phyloP scores from a whole-genome alignment of 2,329 filamentous ascomycete species.

The Cryphonectria nitschkei region DNA sequence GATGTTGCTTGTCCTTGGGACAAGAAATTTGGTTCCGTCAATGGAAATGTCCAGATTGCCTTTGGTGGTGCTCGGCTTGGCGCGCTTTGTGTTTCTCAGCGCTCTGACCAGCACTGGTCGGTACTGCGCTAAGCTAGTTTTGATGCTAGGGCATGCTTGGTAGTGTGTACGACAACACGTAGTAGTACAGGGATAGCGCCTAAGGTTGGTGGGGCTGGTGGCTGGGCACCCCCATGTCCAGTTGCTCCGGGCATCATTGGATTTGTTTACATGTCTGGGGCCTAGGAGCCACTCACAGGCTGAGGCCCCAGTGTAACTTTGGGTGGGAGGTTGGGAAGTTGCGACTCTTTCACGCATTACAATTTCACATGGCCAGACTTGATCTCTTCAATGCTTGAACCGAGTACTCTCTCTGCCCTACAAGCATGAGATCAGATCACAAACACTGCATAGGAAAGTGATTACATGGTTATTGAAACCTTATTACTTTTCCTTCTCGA shows the following conservation, averaged over 20 bases:
- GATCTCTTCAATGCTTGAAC: background rate
- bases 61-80: conserved; percentile 1
- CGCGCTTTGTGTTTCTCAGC: conserved; percentile 13
- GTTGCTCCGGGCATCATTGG: conserved; percentile 30
- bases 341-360: background rate
- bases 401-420: conserved; percentile 8
- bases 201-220: conserved; percentile 10
- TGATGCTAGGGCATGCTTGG: background rate
- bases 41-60: background rate
- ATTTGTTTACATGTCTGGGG: conserved; percentile 28
- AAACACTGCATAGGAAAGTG: conserved; percentile 6
- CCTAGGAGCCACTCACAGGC: conserved; percentile 20
- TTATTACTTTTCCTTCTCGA: conserved; percentile 1
- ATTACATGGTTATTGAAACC: conserved; percentile 13
- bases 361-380: background rate
- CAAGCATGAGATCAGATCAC: conserved; percentile 25
- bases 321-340: conserved; percentile 26
- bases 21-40: conserved; percentile 17
- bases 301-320: conserved; percentile 21
- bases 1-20: background rate
- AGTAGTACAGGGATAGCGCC: conserved; percentile 1
- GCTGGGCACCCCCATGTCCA: conserved; percentile 24
- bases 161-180: background rate
- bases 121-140: background rate
- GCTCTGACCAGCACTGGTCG: conserved; percentile 21